Evolutionary conservation across 768 basidiomycete genomes (phyloP).

Genomic region (Suillus hirtellus): DNA sequence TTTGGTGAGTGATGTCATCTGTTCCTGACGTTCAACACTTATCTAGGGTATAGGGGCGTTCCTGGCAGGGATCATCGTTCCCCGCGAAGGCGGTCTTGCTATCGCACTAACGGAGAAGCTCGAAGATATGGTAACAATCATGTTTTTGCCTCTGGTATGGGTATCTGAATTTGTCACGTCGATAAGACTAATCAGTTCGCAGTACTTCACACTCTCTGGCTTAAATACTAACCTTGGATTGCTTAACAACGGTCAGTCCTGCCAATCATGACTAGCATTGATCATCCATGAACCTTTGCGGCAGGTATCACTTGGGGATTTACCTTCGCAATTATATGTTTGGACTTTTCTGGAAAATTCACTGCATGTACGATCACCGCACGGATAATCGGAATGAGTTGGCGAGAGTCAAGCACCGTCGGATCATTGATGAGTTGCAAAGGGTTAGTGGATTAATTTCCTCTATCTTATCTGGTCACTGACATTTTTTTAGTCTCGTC

Average conservation of each 20-base stretch:
- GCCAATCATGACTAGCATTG: not conserved
- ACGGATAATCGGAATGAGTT: conserved; percentile 65
- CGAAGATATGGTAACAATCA: conserved; percentile 90
- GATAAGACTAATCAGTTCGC: conserved; percentile 5
- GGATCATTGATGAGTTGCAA: conserved; percentile 96
- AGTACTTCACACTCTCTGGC: conserved; percentile 95
- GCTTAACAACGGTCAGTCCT: conserved; percentile 63
- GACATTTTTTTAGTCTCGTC: conserved; percentile 56
- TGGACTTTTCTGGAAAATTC: conserved; percentile 91
- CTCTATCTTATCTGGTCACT: not conserved
- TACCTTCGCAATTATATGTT: conserved; percentile 70
- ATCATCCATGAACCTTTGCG: not conserved
- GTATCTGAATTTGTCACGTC: not conserved
- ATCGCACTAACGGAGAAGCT: conserved; percentile 88
- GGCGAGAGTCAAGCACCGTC: conserved; percentile 81
- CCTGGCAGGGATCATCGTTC: conserved; percentile 78
- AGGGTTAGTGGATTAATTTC: conserved; percentile 57
- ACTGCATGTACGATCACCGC: conserved; percentile 77
- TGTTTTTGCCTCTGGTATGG: conserved; percentile 84
- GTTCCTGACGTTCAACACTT: not conserved
- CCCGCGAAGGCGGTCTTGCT: conserved; percentile 83
- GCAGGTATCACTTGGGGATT: conserved; percentile 85
- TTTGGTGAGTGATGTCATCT: conserved; percentile 55
- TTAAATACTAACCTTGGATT: conserved; percentile 89
- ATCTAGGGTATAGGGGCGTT: conserved; percentile 61